Base-by-base conservation (phyloP, 345 rosid species). In the Cardamine occulta region DNA sequence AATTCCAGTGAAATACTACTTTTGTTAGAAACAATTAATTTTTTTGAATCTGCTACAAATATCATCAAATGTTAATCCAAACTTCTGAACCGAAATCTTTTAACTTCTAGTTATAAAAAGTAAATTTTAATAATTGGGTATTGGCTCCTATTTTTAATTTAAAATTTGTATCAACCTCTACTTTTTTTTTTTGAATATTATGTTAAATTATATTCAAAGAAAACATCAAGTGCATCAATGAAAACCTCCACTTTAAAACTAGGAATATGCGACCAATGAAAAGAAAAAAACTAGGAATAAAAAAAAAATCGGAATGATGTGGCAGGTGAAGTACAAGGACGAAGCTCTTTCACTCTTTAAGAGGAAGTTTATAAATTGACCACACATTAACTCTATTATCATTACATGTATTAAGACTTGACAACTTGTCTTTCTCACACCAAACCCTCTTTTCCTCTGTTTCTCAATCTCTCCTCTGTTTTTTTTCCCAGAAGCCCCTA, bases 311-410 rank as follows among this genome's bases (percentile, higher is more conserved):
- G 12, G 17, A 64, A 66, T 65, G 66, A 66, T 57, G 72, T 57
- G 72, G 45, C 44, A 66, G 34, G 57, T 58, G 45, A 67, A 60
- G 47, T 68, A 68, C 55, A 67, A 60, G 32, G 42, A 67, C 6
- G 52, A 74, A 74, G 79, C 68, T 17, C 34, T 63, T 61, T 73
- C 45, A 63, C 34, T 63, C 77, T 42, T 42, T 58, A 74, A 71
- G 56, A 54, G 53, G 49, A 34, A 70, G 77, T 81, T 79, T 82
- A 84, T 80, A 82, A 80, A 85, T 75, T 71, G 82, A 73, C 84
- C 63, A 61, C 42, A 70, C 69, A 53, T 84, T 64, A 17, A 58
- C 51, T 79, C 62, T 49, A 39, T 51, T 63, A 61, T 68, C 67
- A 75, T 53, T 34, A 61, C 69, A 31, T 45, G 44, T 68, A 74